A percentile compares a stretch with the other conserved stretches of the same genome.
Conservation (phyloP, 1,284 basidiomycete genomes). For the Apiotrichum gamsii region DNA sequence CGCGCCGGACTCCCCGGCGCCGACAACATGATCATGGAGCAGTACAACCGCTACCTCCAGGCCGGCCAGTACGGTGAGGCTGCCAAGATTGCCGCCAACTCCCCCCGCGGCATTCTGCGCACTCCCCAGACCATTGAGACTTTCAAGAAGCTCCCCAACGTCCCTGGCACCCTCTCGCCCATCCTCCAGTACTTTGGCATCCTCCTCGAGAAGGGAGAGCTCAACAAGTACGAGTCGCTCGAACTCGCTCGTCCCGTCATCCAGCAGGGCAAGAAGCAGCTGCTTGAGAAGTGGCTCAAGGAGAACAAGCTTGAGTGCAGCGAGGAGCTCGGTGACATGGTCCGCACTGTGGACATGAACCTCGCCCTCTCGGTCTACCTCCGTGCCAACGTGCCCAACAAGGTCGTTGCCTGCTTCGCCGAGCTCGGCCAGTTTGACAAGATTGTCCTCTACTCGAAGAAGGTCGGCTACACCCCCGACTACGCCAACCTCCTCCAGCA, state of each 20-base stretch:
- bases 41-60: constrained; percentile 90
- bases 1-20: constrained; percentile 96
- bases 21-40: constrained; percentile 92
- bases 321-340: constrained; percentile 97
- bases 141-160: constrained; percentile 91
- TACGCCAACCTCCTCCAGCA: constrained; percentile 94
- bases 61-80: constrained; percentile 88
- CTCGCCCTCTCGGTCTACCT: constrained; percentile 98
- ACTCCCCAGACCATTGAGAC: constrained; percentile 95
- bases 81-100: constrained; percentile 98
- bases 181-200: constrained; percentile 99
- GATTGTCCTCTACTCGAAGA: constrained; percentile 96
- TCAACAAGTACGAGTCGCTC: constrained; percentile 93
- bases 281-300: constrained; percentile 99
- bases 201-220: constrained; percentile 91
- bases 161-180: constrained; percentile 85
- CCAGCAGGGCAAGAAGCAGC: constrained; percentile 92
- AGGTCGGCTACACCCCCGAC: constrained; percentile 91
- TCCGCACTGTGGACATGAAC: constrained; percentile 85
- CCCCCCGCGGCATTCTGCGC: constrained; percentile 90
- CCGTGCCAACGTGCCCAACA: constrained; percentile 96
- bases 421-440: constrained; percentile 99
- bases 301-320: constrained; percentile 99
- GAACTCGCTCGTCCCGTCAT: constrained; percentile 95
- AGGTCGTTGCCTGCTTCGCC: constrained; percentile 97